Evolutionary conservation across 2,329 filamentous ascomycete species (phyloP), one percentile per base, ranked within the genome.

Genomic region (Apiospora arundinis): DNA sequence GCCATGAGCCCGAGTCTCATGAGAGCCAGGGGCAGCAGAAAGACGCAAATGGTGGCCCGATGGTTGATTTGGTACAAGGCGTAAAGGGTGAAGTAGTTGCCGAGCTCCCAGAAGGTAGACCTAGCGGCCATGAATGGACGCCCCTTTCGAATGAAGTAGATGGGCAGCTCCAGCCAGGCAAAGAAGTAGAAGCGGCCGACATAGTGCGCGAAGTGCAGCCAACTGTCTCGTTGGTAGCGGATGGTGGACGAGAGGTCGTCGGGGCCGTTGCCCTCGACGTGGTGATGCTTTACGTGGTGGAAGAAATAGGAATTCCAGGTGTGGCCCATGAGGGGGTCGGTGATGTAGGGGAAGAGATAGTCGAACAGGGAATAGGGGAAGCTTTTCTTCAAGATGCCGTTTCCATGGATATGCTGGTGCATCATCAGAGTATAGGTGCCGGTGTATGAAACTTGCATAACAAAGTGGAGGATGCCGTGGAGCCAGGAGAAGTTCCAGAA

Each of bases 231-330:
- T 78, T 95, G 92, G 80, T 93, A 95, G 18, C 91, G 87, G 48
- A 95, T 87, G 0, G 93, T 95, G 0, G 92, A 92, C 1, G 91
- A 93, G 0, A 95, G 85, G 77, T 95, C 93, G 66, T 91, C 87
- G 0, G 92, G 92, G 0, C 93, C 93, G 76, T 95, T 95, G 73
- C 90, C 92, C 81, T 95, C 93, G 70, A 95, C 90, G 75, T 95
- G 93, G 78, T 95, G 93, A 78, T 95, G 92, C 84, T 95, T 95
- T 78, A 95, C 92, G 77, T 95, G 93, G 78, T 95, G 93, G 78
- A 94, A 95, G 79, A 88, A 95, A 82, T 95, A 95, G 1, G 91
- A 92, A 82, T 95, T 94, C 92, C 92, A 95, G 0, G 93, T 95
- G 77, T 95, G 93, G 14, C 93, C 93, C 88, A 94, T 92, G 71